A percentile compares a stretch with the other conserved stretches of the same genome.
phyloP scores from a whole-genome alignment of 2,329 filamentous ascomycete species.

The Aspergillus bombycis region DNA sequence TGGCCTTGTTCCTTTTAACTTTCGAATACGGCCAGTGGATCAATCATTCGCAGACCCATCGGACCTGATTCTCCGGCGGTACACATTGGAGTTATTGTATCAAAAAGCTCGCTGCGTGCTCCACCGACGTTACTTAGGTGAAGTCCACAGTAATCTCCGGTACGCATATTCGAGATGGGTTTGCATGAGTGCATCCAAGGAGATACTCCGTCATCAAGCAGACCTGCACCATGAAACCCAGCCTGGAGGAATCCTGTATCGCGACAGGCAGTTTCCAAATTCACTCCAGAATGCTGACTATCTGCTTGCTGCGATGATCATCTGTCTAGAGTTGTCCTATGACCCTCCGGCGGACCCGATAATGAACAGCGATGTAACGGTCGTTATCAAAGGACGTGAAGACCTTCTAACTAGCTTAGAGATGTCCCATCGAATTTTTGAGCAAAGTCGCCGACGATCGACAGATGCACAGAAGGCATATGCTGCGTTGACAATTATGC shows the following conservation, averaged over 20 bases:
- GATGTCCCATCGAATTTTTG: conserved; percentile 32
- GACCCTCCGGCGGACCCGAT: conserved; percentile 16
- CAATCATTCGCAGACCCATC: conserved; percentile 53
- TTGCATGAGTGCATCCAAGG: conserved; percentile 53
- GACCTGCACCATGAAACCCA: conserved; percentile 55
- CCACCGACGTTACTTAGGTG: conserved; percentile 57
- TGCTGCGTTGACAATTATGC: conserved; percentile 32
- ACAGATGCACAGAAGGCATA: conserved; percentile 33
- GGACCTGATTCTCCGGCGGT: conserved; percentile 55
- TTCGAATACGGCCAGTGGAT: conserved; percentile 30
- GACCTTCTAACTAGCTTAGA: conserved; percentile 31
- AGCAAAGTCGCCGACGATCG: conserved; percentile 26
- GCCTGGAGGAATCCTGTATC: conserved; percentile 58
- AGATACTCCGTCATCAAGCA: conserved; percentile 54
- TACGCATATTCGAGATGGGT: conserved; percentile 49
- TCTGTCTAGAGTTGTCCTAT: conserved; percentile 52
- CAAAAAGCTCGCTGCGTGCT: conserved; percentile 56
- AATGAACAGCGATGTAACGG: conserved; percentile 18
- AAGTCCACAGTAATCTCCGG: conserved; percentile 36
- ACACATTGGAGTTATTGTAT: conserved; percentile 56
- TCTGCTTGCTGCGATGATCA: conserved; percentile 62
- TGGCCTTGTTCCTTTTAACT: conserved; percentile 24
- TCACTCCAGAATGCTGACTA: conserved; percentile 64
- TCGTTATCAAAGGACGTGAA: conserved; percentile 21
- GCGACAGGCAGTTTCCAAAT: conserved; percentile 61